Evolutionary conservation across 495 filamentous ascomycete genomes (phyloP), one percentile per base, ranked within the genome.

Genomic region (Terfezia boudieri): DNA sequence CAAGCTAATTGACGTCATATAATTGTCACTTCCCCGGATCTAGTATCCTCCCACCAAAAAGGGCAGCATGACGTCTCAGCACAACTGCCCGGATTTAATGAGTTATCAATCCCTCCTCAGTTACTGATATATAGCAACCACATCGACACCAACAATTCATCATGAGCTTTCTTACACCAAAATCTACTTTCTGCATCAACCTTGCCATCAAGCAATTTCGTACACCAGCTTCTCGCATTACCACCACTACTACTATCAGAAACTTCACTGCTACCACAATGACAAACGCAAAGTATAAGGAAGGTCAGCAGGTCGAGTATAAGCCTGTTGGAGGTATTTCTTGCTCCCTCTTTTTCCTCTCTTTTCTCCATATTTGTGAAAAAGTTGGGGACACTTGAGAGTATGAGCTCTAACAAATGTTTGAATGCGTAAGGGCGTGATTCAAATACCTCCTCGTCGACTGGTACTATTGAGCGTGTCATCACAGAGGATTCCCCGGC

Each of bases 271-370:
- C 41, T 20, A 1, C 14, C 12, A 3, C 14, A 46, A 46, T 46
- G 41, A 8, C 4, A 5, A 14, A 20, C 14, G 41, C 41, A 20
- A 62, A 64, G 11, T 64, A 50, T 17, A 48, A 53, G n/a, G 48
- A 58, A 57, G 61, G 61, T 17, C 57, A 61, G 55, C 60, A 52
- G 9, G 62, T 64, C 32, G 55, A 61, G 35, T 64, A 64, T 36
- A 58, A 64, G 11, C 62, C 62, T n/a, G 63, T 64, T 35, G 62
- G 62, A 51, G 62, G 62, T 64, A 35, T 16, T 58, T 50, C 12
- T 16, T 35, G 1, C 20, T 6, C 8, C 20, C n/a, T n/a, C n/a
- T n/a, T n/a, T n/a, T n/a, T 53, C 23, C 12, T 23, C 12, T 35
- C 11, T 8, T 35, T 53, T 50, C 16, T 4, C 49, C 16, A n/a